Percentiles rank a stretch among this genome's conserved stretches.
Conservation (phyloP, 257 asterid species). For the Nemophila menziesii region DNA sequence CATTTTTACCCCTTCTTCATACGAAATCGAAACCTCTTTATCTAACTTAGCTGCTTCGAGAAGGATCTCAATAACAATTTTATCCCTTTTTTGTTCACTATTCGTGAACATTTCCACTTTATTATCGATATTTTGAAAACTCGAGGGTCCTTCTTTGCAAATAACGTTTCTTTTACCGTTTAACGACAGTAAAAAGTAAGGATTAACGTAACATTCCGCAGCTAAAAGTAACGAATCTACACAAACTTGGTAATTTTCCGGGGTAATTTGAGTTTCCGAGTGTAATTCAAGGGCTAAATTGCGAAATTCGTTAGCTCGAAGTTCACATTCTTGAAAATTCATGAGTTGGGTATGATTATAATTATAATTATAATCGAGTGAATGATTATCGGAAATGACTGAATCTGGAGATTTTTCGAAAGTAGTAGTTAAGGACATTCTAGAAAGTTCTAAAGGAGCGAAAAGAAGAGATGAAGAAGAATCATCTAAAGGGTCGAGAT, state of each 20-base stretch:
- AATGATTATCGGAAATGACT: constrained; percentile 13
- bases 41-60: constrained; percentile 90
- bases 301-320: constrained; percentile 87
- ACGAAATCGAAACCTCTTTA: constrained; percentile 28
- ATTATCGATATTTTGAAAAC: constrained; percentile 28
- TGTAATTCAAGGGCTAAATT: constrained; percentile 71
- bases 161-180: constrained; percentile 29
- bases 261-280: constrained; percentile 47
- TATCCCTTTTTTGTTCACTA: constrained; percentile 86
- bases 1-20: constrained; percentile 40
- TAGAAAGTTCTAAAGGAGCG: constrained; percentile 68
- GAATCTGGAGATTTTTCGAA: constrained; percentile 36
- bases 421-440: constrained; percentile 46
- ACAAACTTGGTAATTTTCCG: constrained; percentile 68
- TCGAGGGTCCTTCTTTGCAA: constrained; percentile 22
- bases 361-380: constrained; percentile 25
- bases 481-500: constrained; percentile 41
- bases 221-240: constrained; percentile 90
- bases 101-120: constrained; percentile 58
- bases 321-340: constrained; percentile 70
- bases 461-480: constrained; percentile 56
- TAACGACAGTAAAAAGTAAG: constrained; percentile 60
- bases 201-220: constrained; percentile 86
- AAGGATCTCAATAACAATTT: constrained; percentile 77
- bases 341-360: constrained; percentile 64